Evolutionary conservation across 108 stramenopile genomes (phyloP), one percentile per base, ranked within the genome.

Genomic region (Nitzschia sp.): DNA sequence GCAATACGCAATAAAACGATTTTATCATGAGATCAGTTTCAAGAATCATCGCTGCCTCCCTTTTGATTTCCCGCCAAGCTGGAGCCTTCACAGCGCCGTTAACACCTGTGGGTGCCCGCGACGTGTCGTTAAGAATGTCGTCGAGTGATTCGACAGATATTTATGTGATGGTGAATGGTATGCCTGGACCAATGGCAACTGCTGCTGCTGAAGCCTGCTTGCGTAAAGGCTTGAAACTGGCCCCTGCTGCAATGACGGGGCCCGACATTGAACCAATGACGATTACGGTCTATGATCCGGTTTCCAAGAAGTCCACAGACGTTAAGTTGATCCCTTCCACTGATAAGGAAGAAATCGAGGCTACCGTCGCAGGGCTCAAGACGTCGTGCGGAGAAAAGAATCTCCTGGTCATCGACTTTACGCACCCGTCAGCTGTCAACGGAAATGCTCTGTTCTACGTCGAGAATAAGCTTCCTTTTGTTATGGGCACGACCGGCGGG

Each of bases 371-470:
- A 23, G 93, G 85, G n/a, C 23, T 89, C 28, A 76, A 88, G 74
- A 65, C 61, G 48, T 70, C 81, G 2, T 71, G 51, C 45, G 89
- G 86, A 29, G 67, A 75, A 34, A 74, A 86, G 24, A 85, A 85
- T 68, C 54, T 95, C 1, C 65, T 98, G 28, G 97, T 90, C 49
- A 96, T 99, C 36, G 98, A 99, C 71, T 99, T 96, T 77, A 99
- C 97, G 0, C 96, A 95, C 73, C 98, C 98, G 15, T 89, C 90
- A 8, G 97, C 98, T 24, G 98, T 98, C 24, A 97, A 98, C 75
- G 59, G 66, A 66, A 99, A 99, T 74, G 97, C 90, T 0, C 68
- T 86, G 21, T 95, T 93, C 59, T 97, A 97, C 72, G 92, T 85
- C 23, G 75, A 85, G 31, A 77, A 90, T 51, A 73, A 82, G 29